Base-by-base conservation (phyloP, 495 filamentous ascomycete genomes). In the Daldinia vernicosa region DNA sequence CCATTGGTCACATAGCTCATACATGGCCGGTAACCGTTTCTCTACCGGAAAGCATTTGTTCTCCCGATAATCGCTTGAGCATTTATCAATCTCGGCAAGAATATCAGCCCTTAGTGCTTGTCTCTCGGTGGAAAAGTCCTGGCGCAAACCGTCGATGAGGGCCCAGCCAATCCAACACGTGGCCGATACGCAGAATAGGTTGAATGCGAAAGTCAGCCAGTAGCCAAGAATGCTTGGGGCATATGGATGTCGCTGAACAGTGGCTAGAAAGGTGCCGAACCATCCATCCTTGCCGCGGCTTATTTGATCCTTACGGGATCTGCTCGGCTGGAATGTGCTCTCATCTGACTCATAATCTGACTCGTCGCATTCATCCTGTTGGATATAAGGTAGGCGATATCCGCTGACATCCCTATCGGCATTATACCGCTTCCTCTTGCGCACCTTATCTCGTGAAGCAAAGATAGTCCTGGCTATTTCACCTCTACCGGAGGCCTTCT, bases 141-240 rank as follows among this genome's bases (percentile, higher is more conserved):
- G 80, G 2, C 88, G 88, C 50, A 99, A 88, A 6, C 92, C 89
- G 22, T 83, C 76, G 71, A 91, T 86, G 78, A 94, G 87, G 15
- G 84, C 83, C 72, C 89, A 92, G 33, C 93, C 80, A n/a, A 90
- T 81, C 76, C 90, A 94, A 19, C 95, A 82, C 9, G 89, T 82
- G 9, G 88, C 79, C 43, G 85, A 80, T 9, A 93, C 86, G 4
- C 97, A 81, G 66, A 91, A 84, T 66, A 92, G 66, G 75, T 97
- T 98, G 74, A 97, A 89, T 8, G 86, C 78, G 43, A 98, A 84
- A 68, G 95, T 92, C 12, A 93, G 81, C 86, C 94, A 99, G 78
- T 88, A 91, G 28, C 93, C 93, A 22, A 98, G 82, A 57, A 97
- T 91, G 60, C 89, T 86, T 5, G 95, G 95, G n/a, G 97, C 87